phyloP scores from a whole-genome alignment of 2,329 filamentous ascomycete species.

The Ceratocystiopsis minuta region DNA sequence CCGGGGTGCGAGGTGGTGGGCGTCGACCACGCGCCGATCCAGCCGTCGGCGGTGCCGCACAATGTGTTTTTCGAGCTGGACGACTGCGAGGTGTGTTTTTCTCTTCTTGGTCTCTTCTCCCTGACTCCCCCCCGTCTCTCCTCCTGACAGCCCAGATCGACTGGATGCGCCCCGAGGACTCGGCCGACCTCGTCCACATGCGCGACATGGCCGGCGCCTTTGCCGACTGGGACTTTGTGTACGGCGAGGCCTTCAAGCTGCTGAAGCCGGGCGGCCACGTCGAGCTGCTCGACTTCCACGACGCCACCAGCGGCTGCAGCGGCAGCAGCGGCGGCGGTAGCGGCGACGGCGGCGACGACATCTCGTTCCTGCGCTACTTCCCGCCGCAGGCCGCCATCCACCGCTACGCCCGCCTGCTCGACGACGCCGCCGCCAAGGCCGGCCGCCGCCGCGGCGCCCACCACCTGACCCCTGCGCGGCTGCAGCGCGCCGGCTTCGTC shows the following conservation, averaged over 20 bases:
- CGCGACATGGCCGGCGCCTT: constrained; percentile 38
- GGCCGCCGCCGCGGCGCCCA: constrained; percentile 8
- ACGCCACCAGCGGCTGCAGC: constrained; percentile 14
- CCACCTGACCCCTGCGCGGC: constrained; percentile 12
- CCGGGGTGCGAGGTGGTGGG: constrained; percentile 38
- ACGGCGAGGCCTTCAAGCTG: constrained; percentile 31
- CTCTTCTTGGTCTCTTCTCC: constrained; percentile 6
- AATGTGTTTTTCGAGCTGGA: constrained; percentile 44
- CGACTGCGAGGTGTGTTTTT: constrained; percentile 31
- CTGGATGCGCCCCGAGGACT: constrained; percentile 33
- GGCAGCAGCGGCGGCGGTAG: too few relatives aligned
- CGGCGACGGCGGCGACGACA: constrained; percentile 5
- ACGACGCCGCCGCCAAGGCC: constrained; percentile 26
- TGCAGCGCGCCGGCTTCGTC: constrained; percentile 25
- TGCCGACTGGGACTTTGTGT: constrained; percentile 35
- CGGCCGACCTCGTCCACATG: constrained; percentile 39
- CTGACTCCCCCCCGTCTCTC: background rate
- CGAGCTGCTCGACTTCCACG: constrained; percentile 26
- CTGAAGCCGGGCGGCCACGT: constrained; percentile 35
- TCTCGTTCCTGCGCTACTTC: constrained; percentile 14
- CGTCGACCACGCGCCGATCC: constrained; percentile 40
- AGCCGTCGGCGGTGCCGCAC: constrained; percentile 35
- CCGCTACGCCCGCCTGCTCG: constrained; percentile 3
- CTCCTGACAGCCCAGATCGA: too few relatives aligned
- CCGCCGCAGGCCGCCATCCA: constrained; percentile 26